These are phyloP conservation scores for Neopestalotiopsis sp. DNA, from an alignment of 2,329 filamentous ascomycete species.

Conservation along the genomic window DNA sequence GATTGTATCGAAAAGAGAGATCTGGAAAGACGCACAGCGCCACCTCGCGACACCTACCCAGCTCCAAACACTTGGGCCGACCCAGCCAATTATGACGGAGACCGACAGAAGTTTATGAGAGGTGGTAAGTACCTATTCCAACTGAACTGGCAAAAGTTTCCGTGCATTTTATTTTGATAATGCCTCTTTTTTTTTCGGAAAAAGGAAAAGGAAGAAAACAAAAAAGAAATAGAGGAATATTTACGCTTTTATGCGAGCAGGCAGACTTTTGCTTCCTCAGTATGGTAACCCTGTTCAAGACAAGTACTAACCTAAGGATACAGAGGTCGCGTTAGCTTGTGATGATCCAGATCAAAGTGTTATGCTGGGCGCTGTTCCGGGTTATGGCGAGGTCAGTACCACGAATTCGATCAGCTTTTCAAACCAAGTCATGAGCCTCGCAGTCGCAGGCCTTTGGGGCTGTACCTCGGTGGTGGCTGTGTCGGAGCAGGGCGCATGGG, in stretches of 20 bases:
- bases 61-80: not conserved
- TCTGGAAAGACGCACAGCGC: not conserved
- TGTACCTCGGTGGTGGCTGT: slow-evolving; percentile 9
- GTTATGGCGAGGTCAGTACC: not conserved
- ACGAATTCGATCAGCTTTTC: not conserved
- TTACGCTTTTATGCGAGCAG: too few species aligned
- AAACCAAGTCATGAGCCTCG: not conserved
- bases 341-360: not conserved
- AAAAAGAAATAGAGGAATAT: too few species aligned
- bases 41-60: not conserved
- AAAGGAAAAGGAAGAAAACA: too few species aligned
- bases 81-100: not conserved
- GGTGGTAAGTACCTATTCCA: too few species aligned
- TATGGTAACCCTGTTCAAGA: too few species aligned
- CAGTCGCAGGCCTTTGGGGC: not conserved
- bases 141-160: too few species aligned
- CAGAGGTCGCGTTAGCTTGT: not conserved
- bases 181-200: too few species aligned
- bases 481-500: slow-evolving; percentile 7
- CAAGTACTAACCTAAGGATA: not conserved
- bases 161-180: too few species aligned
- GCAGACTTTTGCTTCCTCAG: too few species aligned
- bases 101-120: too few species aligned
- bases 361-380: not conserved
- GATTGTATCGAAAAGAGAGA: not conserved